Base-by-base conservation (phyloP, 768 basidiomycete genomes). In the Hericium rajendrae region DNA sequence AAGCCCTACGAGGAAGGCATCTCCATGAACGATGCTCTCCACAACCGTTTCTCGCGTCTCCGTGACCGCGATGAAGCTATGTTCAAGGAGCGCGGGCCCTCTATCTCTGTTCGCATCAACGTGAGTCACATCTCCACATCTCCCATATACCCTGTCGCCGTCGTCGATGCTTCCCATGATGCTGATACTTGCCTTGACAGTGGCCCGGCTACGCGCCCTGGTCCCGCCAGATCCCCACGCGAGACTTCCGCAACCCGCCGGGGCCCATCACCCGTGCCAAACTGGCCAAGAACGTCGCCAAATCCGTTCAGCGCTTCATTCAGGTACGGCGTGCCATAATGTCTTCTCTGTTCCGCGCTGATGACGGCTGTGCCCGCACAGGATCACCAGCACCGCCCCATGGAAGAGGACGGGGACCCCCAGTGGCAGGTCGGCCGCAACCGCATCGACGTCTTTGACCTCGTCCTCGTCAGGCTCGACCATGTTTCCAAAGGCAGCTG, bases 401-500 rank as follows among this genome's bases (percentile, higher is more conserved):
- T 86, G 70, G 86, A 91, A 55, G 84, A 85, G 26, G 83, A 82
- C 15, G 75, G 78, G 3, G 83, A 87, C 65, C 65, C 66, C 10
- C 69, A 72, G 26, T 91, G 85, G 87, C 75, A 72, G 61, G 77
- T 91, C n/a, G 85, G 85, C 15, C 54, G 50, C 15, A 66, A 71
- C 41, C 71, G 77, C 59, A 83, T 90, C 69, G 77, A 68, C 39
- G 71, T 86, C 4, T 85, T 85, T 28, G 81, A 90, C 66, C 74
- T 91, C 52, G 72, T 85, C 52, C 78, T 91, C 48, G 84, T 91
- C 62, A 85, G 86, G 62, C 80, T 90, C 55, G 87, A 90, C 70
- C 88, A 91, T 61, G 86, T 90, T 53, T 88, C 87, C 12, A 81
- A 87, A 70, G 88, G 88, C 11, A 84, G 83, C 57, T 91, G 88